Percentiles rank a stretch among this genome's conserved stretches.
Conservation (phyloP, 140 eudicot species). For the Flaveria floridana region DNA sequence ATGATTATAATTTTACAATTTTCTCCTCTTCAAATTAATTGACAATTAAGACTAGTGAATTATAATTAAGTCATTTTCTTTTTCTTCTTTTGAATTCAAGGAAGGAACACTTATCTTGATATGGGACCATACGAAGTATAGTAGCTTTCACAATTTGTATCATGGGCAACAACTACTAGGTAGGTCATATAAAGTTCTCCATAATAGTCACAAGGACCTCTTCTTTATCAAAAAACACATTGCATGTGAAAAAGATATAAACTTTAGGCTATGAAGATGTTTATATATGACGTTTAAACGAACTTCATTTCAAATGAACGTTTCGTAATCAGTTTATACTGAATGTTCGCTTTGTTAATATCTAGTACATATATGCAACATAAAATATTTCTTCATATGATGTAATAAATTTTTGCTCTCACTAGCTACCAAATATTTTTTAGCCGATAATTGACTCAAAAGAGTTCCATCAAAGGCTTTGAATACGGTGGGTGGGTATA, state of each 20-base stretch:
- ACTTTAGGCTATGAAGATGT: too few species aligned
- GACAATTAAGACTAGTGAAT: not conserved
- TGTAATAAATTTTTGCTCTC: not conserved
- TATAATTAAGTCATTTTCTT: not conserved
- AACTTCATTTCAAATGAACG: too few species aligned
- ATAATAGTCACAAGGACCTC: not conserved
- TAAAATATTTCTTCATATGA: not conserved
- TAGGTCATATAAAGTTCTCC: not conserved
- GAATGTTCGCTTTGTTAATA: too few species aligned
- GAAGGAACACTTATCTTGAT: not conserved
- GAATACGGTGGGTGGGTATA: conserved; percentile 38
- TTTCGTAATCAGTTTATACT: too few species aligned
- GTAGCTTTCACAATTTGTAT: not conserved
- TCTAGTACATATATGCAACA: too few species aligned
- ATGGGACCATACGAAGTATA: not conserved
- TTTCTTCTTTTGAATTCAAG: not conserved
- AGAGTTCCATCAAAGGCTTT: conserved; percentile 11
- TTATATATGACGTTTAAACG: too few species aligned
- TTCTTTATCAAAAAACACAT: not conserved
- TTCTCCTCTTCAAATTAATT: not conserved
- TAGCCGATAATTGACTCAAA: not conserved
- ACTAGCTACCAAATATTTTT: not conserved
- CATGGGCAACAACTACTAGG: not conserved
- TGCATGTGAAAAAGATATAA: too few species aligned
- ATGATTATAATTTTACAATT: too few species aligned